Evolutionary conservation across 176 grass and related monocot genomes (phyloP).

Genomic region (Calamus simplicifolius): DNA sequence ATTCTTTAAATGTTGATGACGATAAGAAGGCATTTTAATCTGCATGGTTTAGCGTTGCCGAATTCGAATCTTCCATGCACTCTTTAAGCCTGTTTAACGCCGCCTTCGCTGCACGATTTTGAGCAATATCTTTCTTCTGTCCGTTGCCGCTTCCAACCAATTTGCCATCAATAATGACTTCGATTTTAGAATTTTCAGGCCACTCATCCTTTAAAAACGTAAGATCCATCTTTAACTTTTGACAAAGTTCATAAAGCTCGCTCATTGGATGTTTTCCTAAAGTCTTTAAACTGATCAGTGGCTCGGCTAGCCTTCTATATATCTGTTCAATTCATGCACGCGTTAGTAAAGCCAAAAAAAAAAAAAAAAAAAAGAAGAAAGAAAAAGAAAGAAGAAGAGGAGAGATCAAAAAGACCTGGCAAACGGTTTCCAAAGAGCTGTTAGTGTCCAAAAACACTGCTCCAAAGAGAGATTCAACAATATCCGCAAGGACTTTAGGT

Average conservation of each 20-base stretch:
- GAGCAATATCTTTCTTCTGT: slow-evolving; percentile 64
- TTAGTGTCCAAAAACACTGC: slow-evolving; percentile 48
- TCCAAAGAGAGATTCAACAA: slow-evolving; percentile 65
- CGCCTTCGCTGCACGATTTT: slow-evolving; percentile 45
- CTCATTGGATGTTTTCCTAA: slow-evolving; percentile 53
- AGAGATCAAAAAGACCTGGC: slow-evolving; percentile 26
- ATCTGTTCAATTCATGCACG: slow-evolving; percentile 25
- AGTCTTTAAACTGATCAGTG: slow-evolving; percentile 45
- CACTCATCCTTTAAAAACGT: slow-evolving; percentile 40
- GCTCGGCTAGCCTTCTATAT: slow-evolving; percentile 43
- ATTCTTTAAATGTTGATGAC: too few species aligned
- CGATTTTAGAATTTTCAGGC: slow-evolving; percentile 29
- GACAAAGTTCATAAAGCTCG: slow-evolving; percentile 59
- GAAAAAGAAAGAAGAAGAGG: background rate
- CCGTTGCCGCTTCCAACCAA: slow-evolving; percentile 32
- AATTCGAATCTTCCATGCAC: background rate
- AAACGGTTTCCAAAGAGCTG: slow-evolving; percentile 39
- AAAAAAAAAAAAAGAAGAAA: background rate
- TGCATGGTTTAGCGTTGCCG: too few species aligned
- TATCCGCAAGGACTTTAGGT: slow-evolving; percentile 54
- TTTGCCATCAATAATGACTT: slow-evolving; percentile 47
- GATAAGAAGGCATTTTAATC: too few species aligned
- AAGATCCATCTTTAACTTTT: slow-evolving; percentile 25
- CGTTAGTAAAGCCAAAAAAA: background rate
- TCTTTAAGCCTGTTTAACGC: slow-evolving; percentile 43